phyloP scores from a whole-genome alignment of 2,329 filamentous ascomycete genomes.

The Hypoxylon sp. region DNA sequence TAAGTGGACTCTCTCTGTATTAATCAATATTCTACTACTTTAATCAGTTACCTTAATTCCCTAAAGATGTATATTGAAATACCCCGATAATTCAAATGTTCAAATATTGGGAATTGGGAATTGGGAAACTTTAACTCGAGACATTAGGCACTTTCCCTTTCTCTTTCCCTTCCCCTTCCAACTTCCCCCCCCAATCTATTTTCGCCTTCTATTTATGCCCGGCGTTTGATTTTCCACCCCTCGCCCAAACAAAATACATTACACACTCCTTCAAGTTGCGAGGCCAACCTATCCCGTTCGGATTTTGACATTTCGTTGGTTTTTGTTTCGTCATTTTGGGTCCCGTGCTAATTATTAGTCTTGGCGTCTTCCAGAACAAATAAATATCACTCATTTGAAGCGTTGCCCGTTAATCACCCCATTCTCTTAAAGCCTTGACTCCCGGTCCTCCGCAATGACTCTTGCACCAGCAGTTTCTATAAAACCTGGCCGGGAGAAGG shows the following conservation, averaged over 20 bases:
- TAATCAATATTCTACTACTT: too few relatives aligned
- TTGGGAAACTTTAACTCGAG: conserved; percentile 4
- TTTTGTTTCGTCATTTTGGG: conserved; percentile 34
- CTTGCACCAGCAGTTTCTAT: conserved; percentile 45
- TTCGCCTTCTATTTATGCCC: conserved; percentile 11
- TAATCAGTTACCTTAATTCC: too few relatives aligned
- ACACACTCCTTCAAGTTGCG: background rate
- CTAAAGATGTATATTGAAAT: conserved; percentile 34
- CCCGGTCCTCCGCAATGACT: conserved; percentile 41
- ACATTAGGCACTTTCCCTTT: background rate
- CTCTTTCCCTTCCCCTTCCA: background rate
- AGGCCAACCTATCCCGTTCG: conserved; percentile 2
- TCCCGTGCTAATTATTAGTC: conserved; percentile 41
- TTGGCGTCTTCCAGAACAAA: conserved; percentile 38
- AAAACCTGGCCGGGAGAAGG: conserved; percentile 40
- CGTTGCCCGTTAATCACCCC: conserved; percentile 36
- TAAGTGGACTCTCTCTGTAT: conserved; percentile 25
- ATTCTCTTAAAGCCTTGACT: conserved; percentile 21
- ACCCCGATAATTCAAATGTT: conserved; percentile 31
- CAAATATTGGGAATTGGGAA: conserved; percentile 22
- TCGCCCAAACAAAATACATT: conserved; percentile 1
- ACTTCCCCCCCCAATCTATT: background rate
- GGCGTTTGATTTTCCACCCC: conserved; percentile 4
- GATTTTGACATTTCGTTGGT: conserved; percentile 9
- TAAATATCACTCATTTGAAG: conserved; percentile 31